These are phyloP conservation scores for Pythium scleroteichum DNA, from an alignment of 352 stramenopile genomes.

Conservation along the genomic window DNA sequence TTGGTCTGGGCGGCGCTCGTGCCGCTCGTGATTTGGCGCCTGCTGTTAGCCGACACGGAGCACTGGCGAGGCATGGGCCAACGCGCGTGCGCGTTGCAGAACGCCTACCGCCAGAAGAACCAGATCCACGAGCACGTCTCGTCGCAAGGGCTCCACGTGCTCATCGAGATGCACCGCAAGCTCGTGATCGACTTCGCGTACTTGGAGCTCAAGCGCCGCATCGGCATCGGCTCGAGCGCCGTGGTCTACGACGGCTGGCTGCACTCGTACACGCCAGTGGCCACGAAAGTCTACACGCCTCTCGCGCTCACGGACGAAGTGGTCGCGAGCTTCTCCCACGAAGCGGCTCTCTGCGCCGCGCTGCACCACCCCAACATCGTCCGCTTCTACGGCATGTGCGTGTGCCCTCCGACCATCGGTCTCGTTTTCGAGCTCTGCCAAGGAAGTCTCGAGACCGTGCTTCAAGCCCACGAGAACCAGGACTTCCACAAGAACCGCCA, in stretches of 20 bases:
- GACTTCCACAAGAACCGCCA: slow-evolving; percentile 20
- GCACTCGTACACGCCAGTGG: slow-evolving; percentile 31
- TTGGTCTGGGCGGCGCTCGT: slow-evolving; percentile 27
- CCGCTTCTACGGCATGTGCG: slow-evolving; percentile 48
- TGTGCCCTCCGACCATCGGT: slow-evolving; percentile 50
- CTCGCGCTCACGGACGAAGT: slow-evolving; percentile 36
- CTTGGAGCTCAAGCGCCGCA: slow-evolving; percentile 36
- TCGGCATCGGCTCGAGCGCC: slow-evolving; percentile 39
- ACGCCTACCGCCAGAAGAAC: slow-evolving; percentile 17
- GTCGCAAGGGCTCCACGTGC: slow-evolving; percentile 22
- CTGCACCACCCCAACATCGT: slow-evolving; percentile 53
- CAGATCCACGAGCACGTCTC: slow-evolving; percentile 41
- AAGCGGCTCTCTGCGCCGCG: slow-evolving; percentile 41
- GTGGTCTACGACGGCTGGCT: slow-evolving; percentile 43
- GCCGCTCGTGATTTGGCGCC: slow-evolving; percentile 33
- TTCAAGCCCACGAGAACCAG: neutral
- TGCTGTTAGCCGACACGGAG: slow-evolving; percentile 32
- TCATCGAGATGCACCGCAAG: slow-evolving; percentile 1
- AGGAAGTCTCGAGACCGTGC: slow-evolving; percentile 37
- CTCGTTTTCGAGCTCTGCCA: slow-evolving; percentile 53
- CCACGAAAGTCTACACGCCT: slow-evolving; percentile 58
- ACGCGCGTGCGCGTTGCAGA: slow-evolving; percentile 27
- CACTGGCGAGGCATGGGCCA: slow-evolving; percentile 31
- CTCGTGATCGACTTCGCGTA: slow-evolving; percentile 20
- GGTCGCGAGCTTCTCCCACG: slow-evolving; percentile 43